Base-by-base conservation (phyloP, 2,329 filamentous ascomycete species). In the Cladosporium sp. region DNA sequence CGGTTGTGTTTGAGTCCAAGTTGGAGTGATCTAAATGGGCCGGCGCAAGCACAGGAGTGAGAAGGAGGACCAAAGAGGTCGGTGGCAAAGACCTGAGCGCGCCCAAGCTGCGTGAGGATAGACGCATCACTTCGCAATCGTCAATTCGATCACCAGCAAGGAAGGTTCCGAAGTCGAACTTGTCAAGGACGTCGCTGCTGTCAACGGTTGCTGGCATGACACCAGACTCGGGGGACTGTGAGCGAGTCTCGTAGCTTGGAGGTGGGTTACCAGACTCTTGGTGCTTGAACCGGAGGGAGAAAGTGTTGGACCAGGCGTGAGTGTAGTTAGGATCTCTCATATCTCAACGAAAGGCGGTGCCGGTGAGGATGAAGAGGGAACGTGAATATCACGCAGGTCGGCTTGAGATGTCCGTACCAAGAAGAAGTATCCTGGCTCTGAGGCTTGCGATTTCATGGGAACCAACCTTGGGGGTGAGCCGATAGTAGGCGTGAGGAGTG, bases 1-100 rank as follows among this genome's bases (percentile, higher is more conserved):
- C 91, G 71, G 78, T 81, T 79, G 36, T 67, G 23, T 23, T 43
- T 3, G 39, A n/a, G 5, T 59, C 48, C 18, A 46, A 26, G 21
- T 79, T 73, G 56, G 81, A 85, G 25, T 81, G 62, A 13, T 65
- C 65, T 49, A 65, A 21, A 13, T 48, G 59, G 65, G 46, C 54
- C 36, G 59, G 59, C 56, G 32, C 62, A 61, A 39, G 69, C 23
- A 74, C 72, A 13, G 81, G 82, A 1, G 81, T 82, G 71, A 83
- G 80, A 21, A 83, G 76, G 0, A 82, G 76, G 51, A 84, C 76
- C 10, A 77, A 67, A 43, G 79, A 76, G 5, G 77, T 75, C 60
- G 76, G 74, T 30, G 78, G 70, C 10, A 81, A 74, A 21, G 70
- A 71, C 51, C 74, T 74, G 49, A 81, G 69, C 46, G 48, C 57